phyloP scores from a whole-genome alignment of 169 alveolate genomes.

The Condylostoma magnum region DNA sequence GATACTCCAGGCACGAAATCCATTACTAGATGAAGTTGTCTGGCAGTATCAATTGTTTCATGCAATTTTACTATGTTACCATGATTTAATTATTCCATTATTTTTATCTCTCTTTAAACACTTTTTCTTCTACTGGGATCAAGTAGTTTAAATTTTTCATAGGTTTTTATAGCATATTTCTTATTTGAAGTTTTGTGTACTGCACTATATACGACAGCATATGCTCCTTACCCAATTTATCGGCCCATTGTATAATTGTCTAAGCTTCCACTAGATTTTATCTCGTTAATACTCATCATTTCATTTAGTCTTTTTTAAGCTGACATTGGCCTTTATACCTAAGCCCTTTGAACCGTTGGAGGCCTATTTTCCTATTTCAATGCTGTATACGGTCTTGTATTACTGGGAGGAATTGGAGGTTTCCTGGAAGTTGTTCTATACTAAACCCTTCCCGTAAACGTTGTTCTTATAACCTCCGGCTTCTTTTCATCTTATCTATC shows the following conservation, averaged over 20 bases:
- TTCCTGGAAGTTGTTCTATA: no score
- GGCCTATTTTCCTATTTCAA: no score
- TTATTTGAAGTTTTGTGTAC: conserved; percentile 59
- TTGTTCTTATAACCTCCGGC: no score
- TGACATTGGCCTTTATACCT: no score
- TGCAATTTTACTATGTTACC: conserved; percentile 67
- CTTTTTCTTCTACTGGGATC: conserved; percentile 70
- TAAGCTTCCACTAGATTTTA: no score
- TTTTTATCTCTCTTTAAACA: conserved; percentile 77
- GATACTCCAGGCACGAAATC: conserved; percentile 81
- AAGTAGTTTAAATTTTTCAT: conserved; percentile 73
- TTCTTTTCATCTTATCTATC: no score
- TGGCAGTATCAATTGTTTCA: conserved; percentile 64
- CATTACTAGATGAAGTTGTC: conserved; percentile 68
- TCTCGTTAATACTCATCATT: no score
- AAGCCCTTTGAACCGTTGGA: no score
- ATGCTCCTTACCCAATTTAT: conserved; percentile 83
- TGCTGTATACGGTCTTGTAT: no score
- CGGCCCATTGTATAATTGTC: conserved; percentile 62
- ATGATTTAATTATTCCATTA: conserved; percentile 64
- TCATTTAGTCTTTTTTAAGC: no score
- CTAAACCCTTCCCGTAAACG: no score
- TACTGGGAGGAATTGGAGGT: no score
- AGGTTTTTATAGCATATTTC: conserved; percentile 82
- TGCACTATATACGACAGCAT: conserved; percentile 84